These are phyloP conservation scores for Umbilicus rupestris DNA, from an alignment of 164 flowering plant species.

Conservation along the genomic window DNA sequence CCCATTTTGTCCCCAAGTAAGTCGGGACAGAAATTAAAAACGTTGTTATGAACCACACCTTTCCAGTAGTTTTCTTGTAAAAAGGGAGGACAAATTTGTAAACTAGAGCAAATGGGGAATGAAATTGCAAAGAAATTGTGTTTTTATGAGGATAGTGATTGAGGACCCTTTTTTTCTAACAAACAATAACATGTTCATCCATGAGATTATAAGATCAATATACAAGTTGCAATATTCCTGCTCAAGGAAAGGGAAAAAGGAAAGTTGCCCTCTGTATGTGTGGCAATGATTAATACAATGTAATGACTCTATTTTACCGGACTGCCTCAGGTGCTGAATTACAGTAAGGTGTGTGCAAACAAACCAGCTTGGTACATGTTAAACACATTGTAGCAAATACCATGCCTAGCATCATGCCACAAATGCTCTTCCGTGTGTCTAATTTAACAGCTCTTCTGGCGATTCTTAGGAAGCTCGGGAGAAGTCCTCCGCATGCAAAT, in stretches of 20 bases:
- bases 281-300: not conserved
- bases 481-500: slow-evolving; percentile 73
- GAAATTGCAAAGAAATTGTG: too few relatives aligned
- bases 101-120: too few relatives aligned
- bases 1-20: too few relatives aligned
- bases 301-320: slow-evolving; percentile 26
- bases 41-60: too few relatives aligned
- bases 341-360: slow-evolving; percentile 90
- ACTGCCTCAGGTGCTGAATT: slow-evolving; percentile 97
- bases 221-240: too few relatives aligned
- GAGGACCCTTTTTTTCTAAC: too few relatives aligned
- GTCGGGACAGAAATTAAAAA: too few relatives aligned
- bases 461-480: slow-evolving; percentile 58
- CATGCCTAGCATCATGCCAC: slow-evolving; percentile 37
- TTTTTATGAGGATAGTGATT: too few relatives aligned
- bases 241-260: not conserved
- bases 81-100: too few relatives aligned
- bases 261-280: not conserved
- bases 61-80: too few relatives aligned
- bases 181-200: too few relatives aligned
- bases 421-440: slow-evolving; percentile 40
- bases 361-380: slow-evolving; percentile 65
- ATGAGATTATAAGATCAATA: too few relatives aligned
- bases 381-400: slow-evolving; percentile 61
- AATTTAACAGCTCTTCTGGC: slow-evolving; percentile 45